Evolutionary conservation across 2,329 filamentous ascomycete genomes (phyloP).

Genomic region (Colletotrichum spinosum): DNA sequence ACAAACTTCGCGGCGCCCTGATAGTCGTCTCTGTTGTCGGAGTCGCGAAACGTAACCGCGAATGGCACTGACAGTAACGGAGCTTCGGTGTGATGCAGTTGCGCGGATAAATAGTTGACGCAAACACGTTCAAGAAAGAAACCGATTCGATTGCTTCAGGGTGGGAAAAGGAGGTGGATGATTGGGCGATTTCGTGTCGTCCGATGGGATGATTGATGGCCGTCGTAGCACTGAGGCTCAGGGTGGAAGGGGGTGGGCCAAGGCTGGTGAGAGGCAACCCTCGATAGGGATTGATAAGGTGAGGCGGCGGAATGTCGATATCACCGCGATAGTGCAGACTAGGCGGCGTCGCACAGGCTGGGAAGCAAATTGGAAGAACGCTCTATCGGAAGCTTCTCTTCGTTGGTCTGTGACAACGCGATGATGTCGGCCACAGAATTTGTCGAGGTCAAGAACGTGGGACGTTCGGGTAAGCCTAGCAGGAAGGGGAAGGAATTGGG

Average conservation of each 20-base stretch:
- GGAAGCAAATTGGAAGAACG: too few species aligned
- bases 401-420: constrained; percentile 13
- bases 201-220: constrained; percentile 10
- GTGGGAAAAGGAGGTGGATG: constrained; percentile 13
- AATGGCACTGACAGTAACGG: too few species aligned
- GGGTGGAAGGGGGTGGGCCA: constrained; percentile 31
- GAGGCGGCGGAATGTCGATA: constrained; percentile 8
- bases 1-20: background rate
- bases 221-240: constrained; percentile 22
- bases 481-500: constrained; percentile 31
- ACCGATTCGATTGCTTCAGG: constrained; percentile 5
- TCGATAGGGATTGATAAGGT: constrained; percentile 32
- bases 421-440: constrained; percentile 27
- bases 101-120: constrained; percentile 20
- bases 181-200: constrained; percentile 32
- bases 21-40: background rate
- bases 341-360: background rate
- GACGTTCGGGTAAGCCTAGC: constrained; percentile 35
- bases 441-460: constrained; percentile 31
- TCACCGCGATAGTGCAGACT: constrained; percentile 5
- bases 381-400: background rate
- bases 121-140: constrained; percentile 16
- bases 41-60: too few species aligned
- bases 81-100: background rate
- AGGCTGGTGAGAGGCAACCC: constrained; percentile 26